Evolutionary conservation across 768 basidiomycete species (phyloP), one percentile per base, ranked within the genome.

Genomic region (Trametes coccinea): DNA sequence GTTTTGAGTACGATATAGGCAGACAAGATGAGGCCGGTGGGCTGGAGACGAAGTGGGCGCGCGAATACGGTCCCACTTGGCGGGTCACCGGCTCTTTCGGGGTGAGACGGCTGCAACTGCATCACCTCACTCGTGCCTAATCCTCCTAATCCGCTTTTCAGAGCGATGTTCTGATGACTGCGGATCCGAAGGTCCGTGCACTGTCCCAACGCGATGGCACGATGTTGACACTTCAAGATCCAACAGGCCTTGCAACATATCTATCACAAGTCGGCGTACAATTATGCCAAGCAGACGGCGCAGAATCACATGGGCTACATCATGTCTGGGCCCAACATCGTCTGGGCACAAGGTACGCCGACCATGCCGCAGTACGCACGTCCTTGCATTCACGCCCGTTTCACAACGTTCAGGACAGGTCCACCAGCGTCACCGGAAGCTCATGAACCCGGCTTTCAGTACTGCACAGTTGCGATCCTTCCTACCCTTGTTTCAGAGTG

Each of bases 261-360:
- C 16, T 64, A 62, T 13, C 67, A 73, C 14, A 66, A 65, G n/a
- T 66, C 71, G 2, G 67, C 64, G n/a, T 71, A 71, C 49, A 62
- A 59, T 48, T 73, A 66, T 52, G 48, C 46, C 31, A 69, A 71
- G 52, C 59, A 56, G n/a, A 16, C 10, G 41, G 5, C 41, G 2
- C 40, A 57, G 27, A 64, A 60, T 45, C 46, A 53, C 7, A 30
- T 54, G 7, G 13, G 14, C 4, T 53, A 39, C 9, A 11, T 64
- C 14, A 13, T 58, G 17, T 16, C 29, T 2, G 63, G 63, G 0
- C 55, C 63, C 1, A 45, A 56, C 5, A 60, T 64, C 17, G 46
- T 46, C 1, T 52, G 46, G 37, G 41, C 34, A 1, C 44, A 46
- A 8, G 53, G 62, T 56, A 22, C 22, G 22, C 22, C 22, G 22